phyloP scores from a whole-genome alignment of 306 rosid species.

The Cicer judaicum region DNA sequence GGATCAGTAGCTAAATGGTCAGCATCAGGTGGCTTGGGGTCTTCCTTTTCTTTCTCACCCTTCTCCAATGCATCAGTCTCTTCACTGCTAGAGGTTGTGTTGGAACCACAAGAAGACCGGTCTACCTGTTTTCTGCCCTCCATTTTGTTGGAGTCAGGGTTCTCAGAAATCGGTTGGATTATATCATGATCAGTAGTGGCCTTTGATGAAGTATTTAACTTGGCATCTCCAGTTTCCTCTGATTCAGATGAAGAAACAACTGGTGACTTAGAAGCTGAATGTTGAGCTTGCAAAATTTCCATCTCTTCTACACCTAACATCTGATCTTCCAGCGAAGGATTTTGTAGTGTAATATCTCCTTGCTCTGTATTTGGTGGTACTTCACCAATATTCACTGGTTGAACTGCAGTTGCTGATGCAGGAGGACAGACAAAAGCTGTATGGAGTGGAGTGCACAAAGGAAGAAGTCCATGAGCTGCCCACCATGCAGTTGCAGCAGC shows the following conservation, averaged over 20 bases:
- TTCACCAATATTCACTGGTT: conserved; percentile 57
- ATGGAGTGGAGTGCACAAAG: conserved; percentile 79
- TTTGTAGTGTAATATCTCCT: conserved; percentile 56
- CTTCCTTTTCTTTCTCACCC: conserved; percentile 66
- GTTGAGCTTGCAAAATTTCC: conserved; percentile 61
- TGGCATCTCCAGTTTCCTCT: conserved; percentile 62
- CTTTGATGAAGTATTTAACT: conserved; percentile 55
- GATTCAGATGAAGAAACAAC: conserved; percentile 57
- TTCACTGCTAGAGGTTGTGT: conserved; percentile 87
- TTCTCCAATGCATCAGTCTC: conserved; percentile 87
- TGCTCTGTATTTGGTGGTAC: conserved; percentile 52
- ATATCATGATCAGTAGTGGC: conserved; percentile 55
- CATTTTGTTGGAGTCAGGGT: conserved; percentile 57
- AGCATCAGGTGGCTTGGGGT: conserved; percentile 59
- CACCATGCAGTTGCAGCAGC: conserved; percentile 99
- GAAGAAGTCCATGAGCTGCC: conserved; percentile 92
- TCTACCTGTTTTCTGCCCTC: conserved; percentile 73
- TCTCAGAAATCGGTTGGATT: conserved; percentile 57
- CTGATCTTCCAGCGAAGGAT: conserved; percentile 60
- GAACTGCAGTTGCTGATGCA: conserved; percentile 54
- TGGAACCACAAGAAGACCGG: conserved; percentile 96
- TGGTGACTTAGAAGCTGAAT: conserved; percentile 64
- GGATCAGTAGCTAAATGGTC: conserved; percentile 58
- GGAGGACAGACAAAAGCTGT: conserved; percentile 63
- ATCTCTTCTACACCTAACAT: conserved; percentile 54